A percentile compares a stretch with the other conserved stretches of the same genome.
Conservation (phyloP, 257 asterid genomes). For the Knoxia roxburghii region DNA sequence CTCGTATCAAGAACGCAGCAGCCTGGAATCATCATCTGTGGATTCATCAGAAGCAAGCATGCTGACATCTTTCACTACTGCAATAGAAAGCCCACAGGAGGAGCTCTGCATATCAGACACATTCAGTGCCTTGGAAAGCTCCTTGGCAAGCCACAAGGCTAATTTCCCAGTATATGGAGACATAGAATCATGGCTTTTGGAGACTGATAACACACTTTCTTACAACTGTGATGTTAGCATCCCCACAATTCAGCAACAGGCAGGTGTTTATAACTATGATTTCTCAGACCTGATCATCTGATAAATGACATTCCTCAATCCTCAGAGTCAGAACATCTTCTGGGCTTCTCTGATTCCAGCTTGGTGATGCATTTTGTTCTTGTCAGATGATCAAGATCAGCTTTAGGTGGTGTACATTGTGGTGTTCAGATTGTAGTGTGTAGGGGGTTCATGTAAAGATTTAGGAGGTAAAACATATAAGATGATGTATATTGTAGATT, state of each 20-base stretch:
- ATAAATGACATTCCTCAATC: too few relatives aligned
- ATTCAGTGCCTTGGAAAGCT: conserved; percentile 21
- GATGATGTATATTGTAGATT: background rate
- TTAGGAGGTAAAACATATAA: background rate
- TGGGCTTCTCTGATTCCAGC: too few relatives aligned
- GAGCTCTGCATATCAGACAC: conserved; percentile 16
- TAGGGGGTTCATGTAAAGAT: background rate
- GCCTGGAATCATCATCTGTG: conserved; percentile 28
- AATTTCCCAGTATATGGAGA: conserved; percentile 25
- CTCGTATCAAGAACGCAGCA: conserved; percentile 24
- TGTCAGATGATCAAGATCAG: background rate
- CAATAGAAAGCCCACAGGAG: conserved; percentile 36
- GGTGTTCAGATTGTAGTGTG: background rate
- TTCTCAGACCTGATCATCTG: conserved; percentile 22
- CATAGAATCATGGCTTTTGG: conserved; percentile 49
- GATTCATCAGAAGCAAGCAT: conserved; percentile 29
- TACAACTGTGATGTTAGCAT: conserved; percentile 13
- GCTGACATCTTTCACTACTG: conserved; percentile 18
- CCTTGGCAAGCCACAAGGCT: conserved; percentile 11
- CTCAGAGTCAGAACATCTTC: too few relatives aligned
- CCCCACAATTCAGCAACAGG: conserved; percentile 37
- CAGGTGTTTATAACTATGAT: conserved; percentile 41
- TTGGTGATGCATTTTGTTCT: background rate
- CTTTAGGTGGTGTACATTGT: background rate
- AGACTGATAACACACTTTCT: conserved; percentile 28